Evolutionary conservation across 208 protist species (phyloP).

Genomic region (Leptomonas pyrrhocoris): DNA sequence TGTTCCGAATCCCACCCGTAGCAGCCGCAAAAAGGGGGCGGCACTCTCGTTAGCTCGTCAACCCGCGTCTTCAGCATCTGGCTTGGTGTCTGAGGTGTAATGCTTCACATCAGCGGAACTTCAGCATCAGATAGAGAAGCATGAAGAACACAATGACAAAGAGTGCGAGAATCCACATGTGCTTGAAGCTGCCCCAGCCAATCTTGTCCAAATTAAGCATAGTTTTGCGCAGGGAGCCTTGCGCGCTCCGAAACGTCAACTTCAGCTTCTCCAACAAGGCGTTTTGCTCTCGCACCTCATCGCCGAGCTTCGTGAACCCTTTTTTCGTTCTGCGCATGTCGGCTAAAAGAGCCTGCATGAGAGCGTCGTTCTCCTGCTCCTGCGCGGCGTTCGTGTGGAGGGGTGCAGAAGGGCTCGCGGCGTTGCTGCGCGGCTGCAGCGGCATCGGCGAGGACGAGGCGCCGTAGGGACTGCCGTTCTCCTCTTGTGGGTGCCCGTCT

Average conservation of each 20-base stretch:
- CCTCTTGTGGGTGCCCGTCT: conserved; percentile 1
- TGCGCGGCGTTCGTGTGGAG: conserved; percentile 20
- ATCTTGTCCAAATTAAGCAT: conserved; percentile 60
- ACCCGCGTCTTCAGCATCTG: too few species aligned
- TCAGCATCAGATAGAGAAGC: conserved; percentile 78
- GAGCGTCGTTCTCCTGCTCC: conserved; percentile 76
- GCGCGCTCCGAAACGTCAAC: conserved; percentile 39
- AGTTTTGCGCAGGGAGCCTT: conserved; percentile 46
- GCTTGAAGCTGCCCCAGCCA: conserved; percentile 44
- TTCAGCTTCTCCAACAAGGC: conserved; percentile 60
- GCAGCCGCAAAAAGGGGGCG: too few species aligned
- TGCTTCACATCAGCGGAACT: conserved; percentile 27
- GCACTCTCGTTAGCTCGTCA: too few species aligned
- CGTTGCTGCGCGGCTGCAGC: background rate
- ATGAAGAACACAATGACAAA: conserved; percentile 81
- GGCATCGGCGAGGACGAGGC: conserved; percentile 8
- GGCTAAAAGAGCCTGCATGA: conserved; percentile 66
- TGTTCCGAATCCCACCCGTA: too few species aligned
- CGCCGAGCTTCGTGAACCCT: conserved; percentile 55
- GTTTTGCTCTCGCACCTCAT: conserved; percentile 77
- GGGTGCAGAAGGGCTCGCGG: background rate
- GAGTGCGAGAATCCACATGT: conserved; percentile 86
- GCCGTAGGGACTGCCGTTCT: background rate
- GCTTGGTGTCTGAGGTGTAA: too few species aligned
- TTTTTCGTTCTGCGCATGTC: conserved; percentile 62